These are phyloP conservation scores for Trichosporon inkin DNA, from an alignment of 1,284 basidiomycete genomes.

Conservation along the genomic window DNA sequence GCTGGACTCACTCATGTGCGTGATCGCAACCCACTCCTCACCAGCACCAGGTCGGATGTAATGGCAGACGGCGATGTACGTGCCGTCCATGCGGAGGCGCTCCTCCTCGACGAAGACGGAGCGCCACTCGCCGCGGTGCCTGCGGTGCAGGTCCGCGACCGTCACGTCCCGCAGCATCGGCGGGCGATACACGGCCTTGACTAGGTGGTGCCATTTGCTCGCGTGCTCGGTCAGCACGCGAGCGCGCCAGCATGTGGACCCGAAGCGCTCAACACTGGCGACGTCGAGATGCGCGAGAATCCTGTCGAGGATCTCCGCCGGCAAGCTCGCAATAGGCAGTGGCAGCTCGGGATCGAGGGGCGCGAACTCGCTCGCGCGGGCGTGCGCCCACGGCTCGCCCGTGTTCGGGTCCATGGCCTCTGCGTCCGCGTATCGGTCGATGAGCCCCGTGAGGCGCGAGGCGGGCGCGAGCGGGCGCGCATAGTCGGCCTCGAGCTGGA, in stretches of 20 bases:
- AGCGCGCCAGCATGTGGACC: conserved; percentile 64
- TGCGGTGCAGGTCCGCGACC: conserved; percentile 52
- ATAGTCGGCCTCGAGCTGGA: conserved; percentile 46
- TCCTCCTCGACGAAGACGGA: conserved; percentile 75
- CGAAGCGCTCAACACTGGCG: conserved; percentile 71
- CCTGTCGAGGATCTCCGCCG: conserved; percentile 68
- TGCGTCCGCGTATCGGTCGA: not conserved
- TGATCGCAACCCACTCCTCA: conserved; percentile 70
- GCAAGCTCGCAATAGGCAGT: conserved; percentile 59
- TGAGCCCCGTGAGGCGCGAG: conserved; percentile 13
- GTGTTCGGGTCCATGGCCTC: not conserved
- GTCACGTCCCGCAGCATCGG: conserved; percentile 51
- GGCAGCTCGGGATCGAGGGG: conserved; percentile 64
- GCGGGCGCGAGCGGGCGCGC: conserved; percentile 17
- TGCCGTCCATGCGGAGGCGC: conserved; percentile 73
- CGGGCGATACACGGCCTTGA: conserved; percentile 62
- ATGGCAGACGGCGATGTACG: conserved; percentile 85
- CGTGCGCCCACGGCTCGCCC: not conserved
- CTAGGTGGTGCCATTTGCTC: conserved; percentile 59
- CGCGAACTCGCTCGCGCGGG: conserved; percentile 53
- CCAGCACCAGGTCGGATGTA: conserved; percentile 67
- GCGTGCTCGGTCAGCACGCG: conserved; percentile 64
- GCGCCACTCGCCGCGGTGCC: conserved; percentile 63
- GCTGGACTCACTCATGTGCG: conserved; percentile 45
- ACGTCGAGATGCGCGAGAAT: conserved; percentile 60